Evolutionary conservation across 805 yeast species (phyloP).

Genomic region (Candida nitratophila): DNA sequence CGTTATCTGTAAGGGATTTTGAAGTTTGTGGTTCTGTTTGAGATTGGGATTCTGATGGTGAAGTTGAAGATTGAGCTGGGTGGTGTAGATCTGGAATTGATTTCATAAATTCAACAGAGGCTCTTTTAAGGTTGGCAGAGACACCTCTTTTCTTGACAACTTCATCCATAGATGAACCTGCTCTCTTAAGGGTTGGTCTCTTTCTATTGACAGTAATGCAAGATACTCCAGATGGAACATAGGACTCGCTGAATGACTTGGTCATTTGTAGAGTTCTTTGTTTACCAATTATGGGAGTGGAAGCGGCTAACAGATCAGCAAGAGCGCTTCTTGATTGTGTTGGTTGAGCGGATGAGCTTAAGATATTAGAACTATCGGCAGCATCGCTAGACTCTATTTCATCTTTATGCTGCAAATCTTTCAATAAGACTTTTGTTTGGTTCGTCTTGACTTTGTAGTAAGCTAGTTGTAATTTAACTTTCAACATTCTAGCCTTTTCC

Average conservation of each 20-base stretch:
- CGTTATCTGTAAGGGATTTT: background rate
- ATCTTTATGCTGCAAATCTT: conserved; percentile 20
- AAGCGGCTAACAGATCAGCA: conserved; percentile 29
- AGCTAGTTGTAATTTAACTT: conserved; percentile 43
- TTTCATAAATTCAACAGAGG: conserved; percentile 14
- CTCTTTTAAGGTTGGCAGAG: conserved; percentile 20
- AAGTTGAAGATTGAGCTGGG: conserved; percentile 2
- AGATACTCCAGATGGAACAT: background rate
- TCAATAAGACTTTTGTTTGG: conserved; percentile 30
- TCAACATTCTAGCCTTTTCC: conserved; percentile 34
- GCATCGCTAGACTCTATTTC: background rate
- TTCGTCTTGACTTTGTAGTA: conserved; percentile 45
- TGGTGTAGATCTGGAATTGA: conserved; percentile 9
- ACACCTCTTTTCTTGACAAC: conserved; percentile 20
- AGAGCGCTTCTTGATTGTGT: conserved; percentile 12
- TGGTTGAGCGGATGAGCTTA: background rate
- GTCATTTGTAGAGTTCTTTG: conserved; percentile 1
- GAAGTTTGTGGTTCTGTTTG: background rate
- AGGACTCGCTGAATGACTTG: background rate
- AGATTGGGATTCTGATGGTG: too few relatives aligned
- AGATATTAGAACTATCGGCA: too few relatives aligned
- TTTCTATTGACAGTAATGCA: background rate
- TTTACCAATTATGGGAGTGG: conserved; percentile 17
- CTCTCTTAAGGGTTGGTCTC: conserved; percentile 1
- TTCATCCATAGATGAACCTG: conserved; percentile 17